A percentile compares a stretch with the other conserved stretches of the same genome.
phyloP scores from a whole-genome alignment of 2,329 filamentous ascomycete genomes.

The Alternaria sp. region DNA sequence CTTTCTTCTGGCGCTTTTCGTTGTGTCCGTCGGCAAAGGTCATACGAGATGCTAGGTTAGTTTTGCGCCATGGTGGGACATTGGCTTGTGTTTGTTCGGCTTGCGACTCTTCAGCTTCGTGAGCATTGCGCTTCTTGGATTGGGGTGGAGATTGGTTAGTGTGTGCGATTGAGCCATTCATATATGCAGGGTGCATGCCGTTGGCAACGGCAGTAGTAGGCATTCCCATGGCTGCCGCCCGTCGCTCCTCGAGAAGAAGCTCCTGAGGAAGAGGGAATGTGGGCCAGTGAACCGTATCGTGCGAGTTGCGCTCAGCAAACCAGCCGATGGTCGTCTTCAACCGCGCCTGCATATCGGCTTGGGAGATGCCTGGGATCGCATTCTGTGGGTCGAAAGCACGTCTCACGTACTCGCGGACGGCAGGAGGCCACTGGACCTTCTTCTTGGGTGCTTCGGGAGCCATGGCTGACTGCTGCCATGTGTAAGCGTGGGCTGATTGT shows the following conservation, averaged over 20 bases:
- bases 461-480: constrained; percentile 27
- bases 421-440: constrained; percentile 80
- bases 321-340: constrained; percentile 85
- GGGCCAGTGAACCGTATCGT: constrained; percentile 83
- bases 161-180: constrained; percentile 28
- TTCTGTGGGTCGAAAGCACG: constrained; percentile 83
- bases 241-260: constrained; percentile 73
- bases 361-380: constrained; percentile 54
- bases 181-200: constrained; percentile 26
- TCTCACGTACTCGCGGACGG: constrained; percentile 88
- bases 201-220: constrained; percentile 44
- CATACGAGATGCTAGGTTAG: constrained; percentile 78
- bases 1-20: constrained; percentile 59
- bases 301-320: constrained; percentile 75
- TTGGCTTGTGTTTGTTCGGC: constrained; percentile 61
- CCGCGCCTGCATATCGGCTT: constrained; percentile 78
- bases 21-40: constrained; percentile 63
- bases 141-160: constrained; percentile 52
- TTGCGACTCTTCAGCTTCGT: constrained; percentile 61
- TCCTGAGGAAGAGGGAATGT: constrained; percentile 83
- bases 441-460: constrained; percentile 31
- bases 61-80: constrained; percentile 76
- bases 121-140: constrained; percentile 84
- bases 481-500: constrained; percentile 24
- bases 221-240: constrained; percentile 33